Conservation (phyloP, 768 basidiomycete genomes). For the Hydnomerulius pinastri region DNA sequence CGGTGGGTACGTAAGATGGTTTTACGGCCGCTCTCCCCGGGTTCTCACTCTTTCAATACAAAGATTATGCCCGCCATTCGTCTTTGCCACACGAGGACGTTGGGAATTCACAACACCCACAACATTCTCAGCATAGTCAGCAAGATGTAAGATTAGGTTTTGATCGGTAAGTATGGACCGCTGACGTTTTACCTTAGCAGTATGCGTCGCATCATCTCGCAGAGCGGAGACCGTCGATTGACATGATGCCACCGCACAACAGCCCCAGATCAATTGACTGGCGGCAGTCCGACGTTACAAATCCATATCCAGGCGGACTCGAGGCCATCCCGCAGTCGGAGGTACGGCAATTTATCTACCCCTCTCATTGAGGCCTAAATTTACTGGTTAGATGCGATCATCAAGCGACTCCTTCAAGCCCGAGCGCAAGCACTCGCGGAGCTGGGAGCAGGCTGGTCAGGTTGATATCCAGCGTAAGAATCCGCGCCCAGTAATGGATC, state of each 20-base stretch:
- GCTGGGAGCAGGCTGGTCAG: conserved; percentile 55
- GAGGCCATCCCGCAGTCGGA: conserved; percentile 36
- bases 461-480: conserved; percentile 34
- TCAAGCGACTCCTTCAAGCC: conserved; percentile 41
- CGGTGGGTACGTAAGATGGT: conserved; percentile 32
- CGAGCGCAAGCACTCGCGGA: conserved; percentile 61
- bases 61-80: conserved; percentile 36
- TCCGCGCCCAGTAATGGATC: conserved; percentile 12
- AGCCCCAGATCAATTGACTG: conserved; percentile 35
- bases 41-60: conserved; percentile 23
- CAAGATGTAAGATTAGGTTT: conserved; percentile 33
- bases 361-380: conserved; percentile 25
- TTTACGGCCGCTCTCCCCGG: conserved; percentile 6
- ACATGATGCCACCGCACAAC: conserved; percentile 34
- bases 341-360: conserved; percentile 23
- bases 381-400: conserved; percentile 37
- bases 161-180: conserved; percentile 12
- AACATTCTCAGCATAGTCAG: conserved; percentile 30
- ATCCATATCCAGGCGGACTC: conserved; percentile 27
- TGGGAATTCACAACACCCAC: conserved; percentile 31
- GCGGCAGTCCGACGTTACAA: conserved; percentile 35
- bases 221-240: conserved; percentile 32
- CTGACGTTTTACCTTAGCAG: conserved; percentile 26
- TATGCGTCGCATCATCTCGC: conserved; percentile 36
- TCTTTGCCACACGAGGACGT: conserved; percentile 33